phyloP scores from a whole-genome alignment of 1,284 basidiomycete genomes.

The Cystobasidiaceae sp. region DNA sequence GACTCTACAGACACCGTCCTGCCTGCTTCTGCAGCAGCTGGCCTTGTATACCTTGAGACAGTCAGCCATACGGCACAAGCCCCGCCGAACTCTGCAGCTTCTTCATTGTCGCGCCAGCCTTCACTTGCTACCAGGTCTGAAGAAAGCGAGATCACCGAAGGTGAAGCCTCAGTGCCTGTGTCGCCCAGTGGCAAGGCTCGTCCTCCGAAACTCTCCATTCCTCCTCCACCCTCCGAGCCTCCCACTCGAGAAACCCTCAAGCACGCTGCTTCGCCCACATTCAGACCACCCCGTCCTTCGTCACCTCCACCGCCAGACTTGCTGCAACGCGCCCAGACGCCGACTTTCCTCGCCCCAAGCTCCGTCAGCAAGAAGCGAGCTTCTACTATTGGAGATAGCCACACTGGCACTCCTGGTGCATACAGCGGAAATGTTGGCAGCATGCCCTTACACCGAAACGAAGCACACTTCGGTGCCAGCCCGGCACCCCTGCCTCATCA shows the following conservation, averaged over 20 bases:
- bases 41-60: conserved; percentile 5
- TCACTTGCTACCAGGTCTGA: background rate
- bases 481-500: conserved; percentile 17
- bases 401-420: too few species aligned
- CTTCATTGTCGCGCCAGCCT: background rate
- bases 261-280: conserved; percentile 14
- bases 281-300: conserved; percentile 65
- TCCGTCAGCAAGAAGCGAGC: conserved; percentile 20
- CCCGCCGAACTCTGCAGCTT: background rate
- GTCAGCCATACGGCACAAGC: background rate
- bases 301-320: conserved; percentile 85
- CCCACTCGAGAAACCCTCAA: conserved; percentile 18
- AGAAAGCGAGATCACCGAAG: background rate
- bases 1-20: background rate
- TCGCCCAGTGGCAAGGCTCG: conserved; percentile 4
- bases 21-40: background rate
- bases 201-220: conserved; percentile 25
- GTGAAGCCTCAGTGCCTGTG: background rate
- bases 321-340: conserved; percentile 76
- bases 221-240: conserved; percentile 26
- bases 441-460: too few species aligned
- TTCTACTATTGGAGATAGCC: background rate
- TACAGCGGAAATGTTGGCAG: too few species aligned
- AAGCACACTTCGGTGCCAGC: conserved; percentile 11
- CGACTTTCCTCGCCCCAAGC: conserved; percentile 55